A percentile compares a stretch with the other conserved stretches of the same genome.
Evolutionary conservation across 2,329 filamentous ascomycete species (phyloP).

Genomic region (Trichoderma harzianum): DNA sequence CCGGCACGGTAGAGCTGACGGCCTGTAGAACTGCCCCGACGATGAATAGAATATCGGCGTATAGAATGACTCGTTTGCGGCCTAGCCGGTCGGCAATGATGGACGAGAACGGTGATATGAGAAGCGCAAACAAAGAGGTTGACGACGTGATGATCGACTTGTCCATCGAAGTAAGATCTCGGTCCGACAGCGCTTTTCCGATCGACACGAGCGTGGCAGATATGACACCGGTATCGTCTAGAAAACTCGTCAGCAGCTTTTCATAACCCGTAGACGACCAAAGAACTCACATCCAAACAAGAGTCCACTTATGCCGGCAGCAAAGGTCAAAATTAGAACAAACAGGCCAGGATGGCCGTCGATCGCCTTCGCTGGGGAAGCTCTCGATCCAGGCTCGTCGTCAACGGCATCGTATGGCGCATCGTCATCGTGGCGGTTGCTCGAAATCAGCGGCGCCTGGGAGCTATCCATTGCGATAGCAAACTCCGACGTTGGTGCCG

Average conservation of each 20-base stretch:
- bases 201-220: constrained; percentile 66
- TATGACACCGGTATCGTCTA: constrained; percentile 66
- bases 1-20: constrained; percentile 50
- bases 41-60: constrained; percentile 65
- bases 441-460: constrained; percentile 39
- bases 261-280: too few relatives aligned
- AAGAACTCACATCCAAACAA: constrained; percentile 61
- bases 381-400: constrained; percentile 22
- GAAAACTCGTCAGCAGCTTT: constrained; percentile 5
- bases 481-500: not conserved
- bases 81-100: constrained; percentile 61
- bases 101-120: constrained; percentile 62
- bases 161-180: constrained; percentile 58
- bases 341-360: constrained; percentile 45
- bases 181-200: constrained; percentile 54
- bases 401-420: constrained; percentile 31
- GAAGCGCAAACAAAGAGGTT: constrained; percentile 63
- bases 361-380: constrained; percentile 29
- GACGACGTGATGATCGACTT: constrained; percentile 70
- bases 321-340: constrained; percentile 60
- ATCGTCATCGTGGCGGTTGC: constrained; percentile 29
- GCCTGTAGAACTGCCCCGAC: constrained; percentile 66
- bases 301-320: constrained; percentile 64
- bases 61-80: constrained; percentile 59
- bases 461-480: constrained; percentile 33